A percentile compares a stretch with the other conserved stretches of the same genome.
Evolutionary conservation across 2,329 filamentous ascomycete species (phyloP).

Genomic region (Phialophora chinensis): DNA sequence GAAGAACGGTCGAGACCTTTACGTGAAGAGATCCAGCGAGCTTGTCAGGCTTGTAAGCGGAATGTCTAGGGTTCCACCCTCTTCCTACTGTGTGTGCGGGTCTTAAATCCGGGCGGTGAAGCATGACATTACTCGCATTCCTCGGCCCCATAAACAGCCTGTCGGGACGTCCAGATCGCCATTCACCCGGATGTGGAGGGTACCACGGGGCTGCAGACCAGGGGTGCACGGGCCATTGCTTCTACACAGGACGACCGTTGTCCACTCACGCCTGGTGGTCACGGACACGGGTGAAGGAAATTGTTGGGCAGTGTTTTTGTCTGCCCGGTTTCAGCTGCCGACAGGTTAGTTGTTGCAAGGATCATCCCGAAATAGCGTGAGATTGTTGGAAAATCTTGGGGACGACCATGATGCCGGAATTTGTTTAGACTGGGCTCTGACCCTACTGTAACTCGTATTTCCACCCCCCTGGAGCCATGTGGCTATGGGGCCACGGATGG

Average conservation of each 20-base stretch:
- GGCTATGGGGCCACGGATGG: neutral
- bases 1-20: constrained; percentile 48
- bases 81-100: too few species aligned
- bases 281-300: neutral
- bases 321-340: neutral
- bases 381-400: neutral
- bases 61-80: neutral
- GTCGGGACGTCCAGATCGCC: neutral
- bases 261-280: neutral
- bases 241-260: neutral
- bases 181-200: neutral
- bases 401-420: neutral
- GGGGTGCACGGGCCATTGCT: neutral
- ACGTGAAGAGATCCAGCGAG: constrained; percentile 35
- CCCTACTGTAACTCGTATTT: neutral
- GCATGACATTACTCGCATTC: neutral
- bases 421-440: neutral
- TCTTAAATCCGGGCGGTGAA: neutral
- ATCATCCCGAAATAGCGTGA: neutral
- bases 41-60: constrained; percentile 18
- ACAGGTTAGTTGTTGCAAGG: neutral
- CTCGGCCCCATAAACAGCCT: neutral
- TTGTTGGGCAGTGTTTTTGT: neutral
- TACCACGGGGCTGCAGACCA: neutral
- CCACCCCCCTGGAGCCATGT: neutral